Evolutionary conservation across 2,329 filamentous ascomycete species (phyloP), one percentile per base, ranked within the genome.

Genomic region (Colletotrichum somersetense): DNA sequence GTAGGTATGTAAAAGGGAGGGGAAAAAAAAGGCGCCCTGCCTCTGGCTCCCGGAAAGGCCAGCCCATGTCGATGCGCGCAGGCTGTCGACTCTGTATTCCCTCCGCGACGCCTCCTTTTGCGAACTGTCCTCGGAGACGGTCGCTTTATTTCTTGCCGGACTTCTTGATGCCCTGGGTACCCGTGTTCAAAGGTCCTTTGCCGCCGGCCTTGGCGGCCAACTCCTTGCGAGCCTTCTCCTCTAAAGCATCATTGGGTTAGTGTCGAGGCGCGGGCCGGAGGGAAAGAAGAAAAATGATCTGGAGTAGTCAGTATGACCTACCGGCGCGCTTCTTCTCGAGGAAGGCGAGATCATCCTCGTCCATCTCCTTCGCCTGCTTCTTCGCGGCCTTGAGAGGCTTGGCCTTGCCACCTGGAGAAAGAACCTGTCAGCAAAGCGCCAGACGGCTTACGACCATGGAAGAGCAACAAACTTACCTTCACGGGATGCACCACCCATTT

Each of bases 121-220:
- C 40, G 20, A 52, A 10, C 23, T 48, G 30, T 12, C 42, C 38
- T 12, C 10, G 4, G 11, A 7, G 18, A 3, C n/a, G 7, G 16
- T 26, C 18, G 6, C 42, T 78, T 85, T 88, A 97, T 91, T 98
- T 97, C 93, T 98, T 97, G 83, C 95, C 95, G 74, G 93, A 96
- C 90, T 97, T 98, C 91, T 98, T 98, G 87, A 98, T 97, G 74
- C 94, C 95, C 85, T 97, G 94, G 61, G 88, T 83, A 44, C 94
- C 95, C 42, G 91, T 92, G 85, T 95, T 95, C 81, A 98, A 81
- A 48, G 96, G 95, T 3, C 96, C 96, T 86, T 97, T 97, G 83
- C 93, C 93, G 78, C 92, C 92, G 57, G 93, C 92, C 85, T 94
- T 93, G 73, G 91, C 88, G n/a, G 92, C 91, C 84, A 97, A 81